Evolutionary conservation across 192 early-diverging fungal genomes (phyloP).

Genomic region (Cetraspora pellucida): DNA sequence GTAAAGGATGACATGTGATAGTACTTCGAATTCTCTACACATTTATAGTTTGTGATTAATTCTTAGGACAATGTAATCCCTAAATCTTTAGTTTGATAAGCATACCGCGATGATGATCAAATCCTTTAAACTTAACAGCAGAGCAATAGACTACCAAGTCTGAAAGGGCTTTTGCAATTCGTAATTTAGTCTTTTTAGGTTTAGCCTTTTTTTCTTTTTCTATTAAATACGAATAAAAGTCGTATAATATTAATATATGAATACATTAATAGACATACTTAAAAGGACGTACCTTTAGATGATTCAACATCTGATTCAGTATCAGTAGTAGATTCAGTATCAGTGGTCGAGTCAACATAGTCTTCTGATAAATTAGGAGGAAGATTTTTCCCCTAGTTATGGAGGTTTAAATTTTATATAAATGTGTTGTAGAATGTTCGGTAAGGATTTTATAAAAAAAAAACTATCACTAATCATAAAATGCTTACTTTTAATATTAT

Average conservation of each 20-base stretch:
- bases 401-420: background rate
- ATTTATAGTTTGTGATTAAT: background rate
- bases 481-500: conserved; percentile 76
- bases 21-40: background rate
- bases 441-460: background rate
- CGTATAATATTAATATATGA: background rate
- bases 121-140: conserved; percentile 60
- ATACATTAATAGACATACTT: background rate
- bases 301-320: conserved; percentile 46
- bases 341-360: conserved; percentile 23
- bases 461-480: background rate
- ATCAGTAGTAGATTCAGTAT: conserved; percentile 43
- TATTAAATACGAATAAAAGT: conserved; percentile 33
- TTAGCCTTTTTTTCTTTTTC: conserved; percentile 31
- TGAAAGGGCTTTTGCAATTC: conserved; percentile 58
- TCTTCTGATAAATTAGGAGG: background rate
- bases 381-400: conserved; percentile 26
- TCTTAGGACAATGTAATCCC: no score
- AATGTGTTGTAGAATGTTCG: background rate
- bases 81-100: background rate
- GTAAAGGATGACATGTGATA: conserved; percentile 72
- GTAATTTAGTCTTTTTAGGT: conserved; percentile 40
- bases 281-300: conserved; percentile 27
- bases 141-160: conserved; percentile 66
- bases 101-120: conserved; percentile 53